Evolutionary conservation across 805 yeast species (phyloP), one percentile per base, ranked within the genome.

Genomic region (Wickerhamiella lipophila): DNA sequence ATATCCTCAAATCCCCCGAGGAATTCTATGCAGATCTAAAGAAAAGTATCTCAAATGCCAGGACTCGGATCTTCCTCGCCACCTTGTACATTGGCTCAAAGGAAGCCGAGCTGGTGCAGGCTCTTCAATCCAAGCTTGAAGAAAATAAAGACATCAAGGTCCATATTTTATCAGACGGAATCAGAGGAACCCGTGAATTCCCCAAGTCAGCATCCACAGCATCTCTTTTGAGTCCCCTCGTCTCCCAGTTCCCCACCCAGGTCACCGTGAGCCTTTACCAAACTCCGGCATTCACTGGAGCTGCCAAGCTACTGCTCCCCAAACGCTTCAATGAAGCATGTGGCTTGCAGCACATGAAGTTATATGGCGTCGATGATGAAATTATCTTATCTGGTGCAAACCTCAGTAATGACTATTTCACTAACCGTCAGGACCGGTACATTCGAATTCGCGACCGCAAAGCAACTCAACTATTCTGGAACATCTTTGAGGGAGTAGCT

Each of bases 271-370:
- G 95, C 56, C 73, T 88, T 71, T 92, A 84, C 64, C 94, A 83
- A 57, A 89, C 98, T 0, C 98, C 98, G 0, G 80, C 81, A 53
- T 71, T 84, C 55, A 68, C 73, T 35, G 94, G 94, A 0, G 59
- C 84, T 51, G 78, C 79, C 59, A 55, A 66, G 7, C 42, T 83
- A 40, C 32, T 29, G 19, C 71, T 86, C 2, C 98, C 98, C 0
- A 80, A 75, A 51, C 73, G 98, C 53, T 71, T 89, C 54, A 87
- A 88, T 64, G 98, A 92, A 66, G 88, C 94, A 3, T 71, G 75
- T 56, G 98, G 98, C 0, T 72, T 92, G 46, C 98, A 92, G 64
- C 98, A 92, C 61, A 92, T 92, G 97, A 92, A 92, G 63, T 73
- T 92, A 25, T 92, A 92, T 63, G 98, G 98, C 1, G 79, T 88